These are phyloP conservation scores for Ricinus communis DNA, from an alignment of 345 rosid genomes.

Conservation along the genomic window DNA sequence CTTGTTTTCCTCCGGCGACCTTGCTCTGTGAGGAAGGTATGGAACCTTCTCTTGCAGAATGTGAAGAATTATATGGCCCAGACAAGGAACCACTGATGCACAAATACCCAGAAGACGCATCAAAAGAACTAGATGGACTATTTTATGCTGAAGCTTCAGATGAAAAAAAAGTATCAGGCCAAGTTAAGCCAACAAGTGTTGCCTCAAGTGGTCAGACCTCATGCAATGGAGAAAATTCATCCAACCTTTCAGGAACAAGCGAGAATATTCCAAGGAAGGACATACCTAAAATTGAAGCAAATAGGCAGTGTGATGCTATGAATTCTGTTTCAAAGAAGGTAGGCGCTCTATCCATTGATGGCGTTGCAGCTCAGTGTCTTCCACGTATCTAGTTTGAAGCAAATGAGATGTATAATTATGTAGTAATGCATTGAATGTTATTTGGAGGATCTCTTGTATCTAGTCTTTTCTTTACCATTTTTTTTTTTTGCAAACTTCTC, in stretches of 20 bases:
- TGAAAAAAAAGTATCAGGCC: slow-evolving; percentile 33
- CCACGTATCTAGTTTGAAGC: background rate
- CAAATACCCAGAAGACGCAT: slow-evolving; percentile 39
- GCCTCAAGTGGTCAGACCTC: slow-evolving; percentile 31
- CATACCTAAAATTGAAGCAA: slow-evolving; percentile 29
- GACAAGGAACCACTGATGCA: slow-evolving; percentile 66
- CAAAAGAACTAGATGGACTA: slow-evolving; percentile 22
- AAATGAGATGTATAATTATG: background rate
- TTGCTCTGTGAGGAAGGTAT: slow-evolving; percentile 46
- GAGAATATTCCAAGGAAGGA: slow-evolving; percentile 41
- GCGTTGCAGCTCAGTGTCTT: no score
- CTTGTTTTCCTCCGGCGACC: slow-evolving; percentile 35
- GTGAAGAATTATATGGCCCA: slow-evolving; percentile 88
- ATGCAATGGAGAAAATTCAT: slow-evolving; percentile 31
- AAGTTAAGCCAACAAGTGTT: slow-evolving; percentile 21
- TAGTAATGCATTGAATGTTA: background rate
- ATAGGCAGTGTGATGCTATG: slow-evolving; percentile 35
- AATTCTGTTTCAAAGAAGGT: slow-evolving; percentile 72
- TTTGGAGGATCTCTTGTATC: background rate
- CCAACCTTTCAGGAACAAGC: slow-evolving; percentile 31
- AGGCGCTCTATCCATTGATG: background rate
- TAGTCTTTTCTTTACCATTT: background rate
- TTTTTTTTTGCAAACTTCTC: slow-evolving; percentile 9
- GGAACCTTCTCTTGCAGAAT: slow-evolving; percentile 67
- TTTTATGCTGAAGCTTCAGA: slow-evolving; percentile 26